A percentile compares a stretch with the other conserved stretches of the same genome.
These are phyloP conservation scores for Avena atlantica DNA, from an alignment of 176 grass and related monocot genomes.

Conservation along the genomic window DNA sequence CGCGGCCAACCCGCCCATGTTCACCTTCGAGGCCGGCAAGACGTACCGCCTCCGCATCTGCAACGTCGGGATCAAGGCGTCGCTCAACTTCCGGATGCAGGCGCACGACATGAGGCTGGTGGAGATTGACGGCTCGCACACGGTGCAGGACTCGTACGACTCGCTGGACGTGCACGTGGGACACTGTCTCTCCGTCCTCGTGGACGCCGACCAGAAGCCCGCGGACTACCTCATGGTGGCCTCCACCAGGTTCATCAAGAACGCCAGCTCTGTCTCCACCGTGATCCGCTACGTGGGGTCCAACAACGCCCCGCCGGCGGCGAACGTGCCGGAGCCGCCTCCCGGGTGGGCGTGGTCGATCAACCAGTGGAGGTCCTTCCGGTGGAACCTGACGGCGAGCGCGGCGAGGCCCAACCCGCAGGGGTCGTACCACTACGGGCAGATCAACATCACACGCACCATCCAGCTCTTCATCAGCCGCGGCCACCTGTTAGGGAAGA, in stretches of 20 bases:
- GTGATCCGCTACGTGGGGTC: conserved; percentile 64
- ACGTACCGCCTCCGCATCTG: conserved; percentile 68
- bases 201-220: conserved; percentile 66
- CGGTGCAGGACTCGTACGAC: conserved; percentile 59
- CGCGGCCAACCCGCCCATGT: conserved; percentile 28
- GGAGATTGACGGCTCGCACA: conserved; percentile 76
- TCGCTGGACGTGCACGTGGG: conserved; percentile 70
- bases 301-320: conserved; percentile 43
- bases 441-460: conserved; percentile 92
- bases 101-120: conserved; percentile 70
- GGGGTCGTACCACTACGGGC: conserved; percentile 95
- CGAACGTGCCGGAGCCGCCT: conserved; percentile 47
- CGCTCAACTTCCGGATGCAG: conserved; percentile 93
- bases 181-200: conserved; percentile 71
- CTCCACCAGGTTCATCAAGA: conserved; percentile 65
- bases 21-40: conserved; percentile 71
- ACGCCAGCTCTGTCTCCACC: conserved; percentile 14
- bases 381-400: conserved; percentile 96
- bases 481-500: conserved; percentile 51
- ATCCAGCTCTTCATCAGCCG: conserved; percentile 69
- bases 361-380: conserved; percentile 91
- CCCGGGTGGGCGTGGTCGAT: conserved; percentile 85
- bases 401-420: conserved; percentile 95
- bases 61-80: conserved; percentile 67
- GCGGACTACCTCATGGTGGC: conserved; percentile 71